phyloP scores from a whole-genome alignment of 1,284 basidiomycete species.

The Gymnopus androsaceus region DNA sequence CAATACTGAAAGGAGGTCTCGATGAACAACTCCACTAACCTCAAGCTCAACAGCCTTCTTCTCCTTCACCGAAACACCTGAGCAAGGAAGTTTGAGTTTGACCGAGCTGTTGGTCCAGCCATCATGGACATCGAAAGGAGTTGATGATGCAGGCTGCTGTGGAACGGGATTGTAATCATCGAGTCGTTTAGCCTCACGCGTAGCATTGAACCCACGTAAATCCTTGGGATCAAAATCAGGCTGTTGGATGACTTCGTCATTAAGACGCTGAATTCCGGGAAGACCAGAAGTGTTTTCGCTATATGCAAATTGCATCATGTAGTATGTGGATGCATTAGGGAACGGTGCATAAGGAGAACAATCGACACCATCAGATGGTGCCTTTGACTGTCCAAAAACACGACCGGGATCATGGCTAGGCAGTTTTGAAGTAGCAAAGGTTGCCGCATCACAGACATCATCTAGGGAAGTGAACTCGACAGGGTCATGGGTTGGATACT shows the following conservation, averaged over 20 bases:
- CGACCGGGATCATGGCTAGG: background rate
- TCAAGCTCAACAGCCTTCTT: background rate
- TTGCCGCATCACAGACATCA: background rate
- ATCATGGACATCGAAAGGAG: background rate
- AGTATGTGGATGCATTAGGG: background rate
- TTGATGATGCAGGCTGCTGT: background rate
- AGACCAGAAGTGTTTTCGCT: background rate
- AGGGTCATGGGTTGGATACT: no score
- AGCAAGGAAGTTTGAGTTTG: constrained; percentile 1
- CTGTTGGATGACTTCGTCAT: background rate
- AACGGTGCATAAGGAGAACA: background rate
- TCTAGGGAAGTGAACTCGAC: no score
- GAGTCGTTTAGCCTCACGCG: background rate
- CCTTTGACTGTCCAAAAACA: background rate
- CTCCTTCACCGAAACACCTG: background rate
- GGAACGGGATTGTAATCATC: background rate
- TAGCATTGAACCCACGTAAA: background rate
- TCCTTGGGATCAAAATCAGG: background rate
- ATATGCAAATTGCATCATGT: background rate
- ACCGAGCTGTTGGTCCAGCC: constrained; percentile 1
- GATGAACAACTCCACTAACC: constrained; percentile 10
- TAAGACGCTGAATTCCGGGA: background rate
- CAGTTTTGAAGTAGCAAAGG: background rate
- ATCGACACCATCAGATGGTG: background rate
- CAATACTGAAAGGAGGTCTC: constrained; percentile 28